These are phyloP conservation scores for Colletotrichum tamarilloi DNA, from an alignment of 2,329 filamentous ascomycete genomes.

Conservation along the genomic window DNA sequence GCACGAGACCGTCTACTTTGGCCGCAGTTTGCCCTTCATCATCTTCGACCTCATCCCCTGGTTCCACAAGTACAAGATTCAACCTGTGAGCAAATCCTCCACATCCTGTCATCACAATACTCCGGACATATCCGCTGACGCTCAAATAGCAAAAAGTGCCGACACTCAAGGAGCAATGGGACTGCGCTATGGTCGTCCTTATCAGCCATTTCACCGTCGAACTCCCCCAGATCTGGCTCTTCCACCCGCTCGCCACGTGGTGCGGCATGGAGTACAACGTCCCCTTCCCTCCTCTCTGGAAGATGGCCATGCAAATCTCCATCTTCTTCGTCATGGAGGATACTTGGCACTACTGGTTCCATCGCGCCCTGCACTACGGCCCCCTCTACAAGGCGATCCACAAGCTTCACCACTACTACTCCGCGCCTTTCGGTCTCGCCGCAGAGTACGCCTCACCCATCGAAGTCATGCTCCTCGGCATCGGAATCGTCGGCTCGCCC, in stretches of 20 bases:
- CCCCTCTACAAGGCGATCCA: conserved; percentile 96
- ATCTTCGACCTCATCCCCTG: conserved; percentile 89
- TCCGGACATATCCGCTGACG: background rate
- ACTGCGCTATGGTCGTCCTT: conserved; percentile 92
- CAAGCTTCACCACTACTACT: conserved; percentile 99
- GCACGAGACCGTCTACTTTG: conserved; percentile 96
- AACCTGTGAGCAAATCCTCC: conserved; percentile 69
- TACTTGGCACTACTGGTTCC: conserved; percentile 98
- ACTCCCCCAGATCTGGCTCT: conserved; percentile 98
- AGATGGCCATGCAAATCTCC: conserved; percentile 90
- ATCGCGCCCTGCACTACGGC: conserved; percentile 92
- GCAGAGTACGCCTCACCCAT: conserved; percentile 98
- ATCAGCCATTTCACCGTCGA: conserved; percentile 98
- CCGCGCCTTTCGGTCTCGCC: conserved; percentile 93
- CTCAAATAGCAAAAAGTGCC: conserved; percentile 78
- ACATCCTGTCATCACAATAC: background rate
- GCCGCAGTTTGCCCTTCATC: conserved; percentile 89
- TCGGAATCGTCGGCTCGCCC: conserved; percentile 85
- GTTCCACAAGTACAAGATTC: conserved; percentile 95
- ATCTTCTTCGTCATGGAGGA: conserved; percentile 97
- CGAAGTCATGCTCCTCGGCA: conserved; percentile 93
- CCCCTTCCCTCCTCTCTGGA: conserved; percentile 87
- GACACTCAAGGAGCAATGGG: conserved; percentile 92
- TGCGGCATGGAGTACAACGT: conserved; percentile 89
- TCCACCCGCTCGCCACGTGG: conserved; percentile 95